Evolutionary conservation across 306 rosid species (phyloP).

Genomic region (Luffa aegyptiaca): DNA sequence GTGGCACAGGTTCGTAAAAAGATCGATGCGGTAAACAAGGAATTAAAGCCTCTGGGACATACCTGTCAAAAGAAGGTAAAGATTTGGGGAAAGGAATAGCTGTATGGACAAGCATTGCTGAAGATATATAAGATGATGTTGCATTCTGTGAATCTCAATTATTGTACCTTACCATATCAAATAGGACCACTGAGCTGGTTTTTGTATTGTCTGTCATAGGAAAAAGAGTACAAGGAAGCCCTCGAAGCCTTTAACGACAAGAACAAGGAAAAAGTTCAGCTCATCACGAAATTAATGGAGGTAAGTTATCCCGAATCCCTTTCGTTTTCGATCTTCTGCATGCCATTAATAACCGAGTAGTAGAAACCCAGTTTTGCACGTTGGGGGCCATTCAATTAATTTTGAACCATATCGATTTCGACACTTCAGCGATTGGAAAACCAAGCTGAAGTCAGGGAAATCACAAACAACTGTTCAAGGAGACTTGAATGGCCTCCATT

Average conservation of each 20-base stretch:
- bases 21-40: slow-evolving; percentile 89
- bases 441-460: neutral
- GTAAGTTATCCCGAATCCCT: slow-evolving; percentile 12
- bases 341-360: neutral
- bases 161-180: neutral
- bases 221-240: slow-evolving; percentile 85
- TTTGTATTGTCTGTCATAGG: slow-evolving; percentile 34
- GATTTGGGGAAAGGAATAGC: neutral
- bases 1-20: slow-evolving; percentile 70
- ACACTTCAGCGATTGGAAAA: neutral
- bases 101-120: slow-evolving; percentile 2
- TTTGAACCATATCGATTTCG: neutral
- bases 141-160: slow-evolving; percentile 4
- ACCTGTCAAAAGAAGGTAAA: slow-evolving; percentile 89
- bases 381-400: neutral
- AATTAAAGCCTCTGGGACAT: slow-evolving; percentile 92
- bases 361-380: neutral
- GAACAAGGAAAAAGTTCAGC: slow-evolving; percentile 89
- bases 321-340: neutral
- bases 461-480: neutral
- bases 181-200: slow-evolving; percentile 8
- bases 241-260: slow-evolving; percentile 93
- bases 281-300: slow-evolving; percentile 73
- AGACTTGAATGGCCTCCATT: neutral
- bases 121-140: neutral